Conservation (phyloP, 1,139 yeast species). For the Lodderomyces theae region DNA sequence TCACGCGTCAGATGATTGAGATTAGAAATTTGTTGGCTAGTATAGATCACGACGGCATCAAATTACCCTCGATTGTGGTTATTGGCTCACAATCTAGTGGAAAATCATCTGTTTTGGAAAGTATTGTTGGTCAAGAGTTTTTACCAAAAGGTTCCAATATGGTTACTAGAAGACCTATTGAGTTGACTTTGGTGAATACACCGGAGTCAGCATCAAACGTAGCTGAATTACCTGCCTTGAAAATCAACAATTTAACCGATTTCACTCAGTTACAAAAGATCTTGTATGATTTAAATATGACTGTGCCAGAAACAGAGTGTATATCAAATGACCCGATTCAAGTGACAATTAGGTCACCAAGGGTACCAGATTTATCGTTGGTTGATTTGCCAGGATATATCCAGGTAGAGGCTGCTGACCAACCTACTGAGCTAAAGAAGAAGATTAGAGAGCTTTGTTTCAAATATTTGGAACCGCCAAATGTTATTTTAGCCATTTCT, state of each 20-base stretch:
- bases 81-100: constrained; percentile 98
- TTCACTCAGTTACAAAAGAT: constrained; percentile 85
- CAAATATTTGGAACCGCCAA: constrained; percentile 84
- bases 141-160: constrained; percentile 91
- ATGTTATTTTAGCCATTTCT: constrained; percentile 90
- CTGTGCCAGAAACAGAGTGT: constrained; percentile 83
- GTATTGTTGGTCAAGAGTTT: constrained; percentile 92
- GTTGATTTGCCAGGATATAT: constrained; percentile 98
- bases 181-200: constrained; percentile 83
- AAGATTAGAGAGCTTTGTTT: constrained; percentile 80
- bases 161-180: constrained; percentile 96
- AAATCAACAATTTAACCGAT: constrained; percentile 77
- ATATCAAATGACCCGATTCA: constrained; percentile 91
- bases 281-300: constrained; percentile 81
- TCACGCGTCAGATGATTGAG: constrained; percentile 96
- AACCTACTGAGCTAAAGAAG: constrained; percentile 77
- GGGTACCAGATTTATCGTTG: constrained; percentile 88
- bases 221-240: constrained; percentile 92
- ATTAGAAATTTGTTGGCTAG: constrained; percentile 75
- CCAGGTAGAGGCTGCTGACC: constrained; percentile 95
- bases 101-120: constrained; percentile 88
- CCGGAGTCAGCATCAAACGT: constrained; percentile 79
- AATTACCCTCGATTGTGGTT: constrained; percentile 91
- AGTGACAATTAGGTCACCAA: constrained; percentile 83
- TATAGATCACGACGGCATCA: constrained; percentile 77